These are phyloP conservation scores for Marsdenia floribunda DNA, from an alignment of 257 asterid genomes.

Conservation along the genomic window DNA sequence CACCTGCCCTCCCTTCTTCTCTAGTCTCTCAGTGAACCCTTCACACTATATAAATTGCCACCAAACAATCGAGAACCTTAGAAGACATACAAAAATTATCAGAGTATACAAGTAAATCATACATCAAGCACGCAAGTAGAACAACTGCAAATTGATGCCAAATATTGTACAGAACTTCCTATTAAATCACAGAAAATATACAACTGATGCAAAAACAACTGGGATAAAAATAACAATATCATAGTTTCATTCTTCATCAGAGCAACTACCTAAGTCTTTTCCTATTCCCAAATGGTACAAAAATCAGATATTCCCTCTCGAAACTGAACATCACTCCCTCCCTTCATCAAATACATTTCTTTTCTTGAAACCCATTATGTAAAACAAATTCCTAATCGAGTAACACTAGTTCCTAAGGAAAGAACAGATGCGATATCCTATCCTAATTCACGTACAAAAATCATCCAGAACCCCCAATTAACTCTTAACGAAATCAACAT, in stretches of 20 bases:
- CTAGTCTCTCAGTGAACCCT: background rate
- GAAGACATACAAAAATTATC: background rate
- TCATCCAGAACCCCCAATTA: background rate
- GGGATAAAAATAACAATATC: background rate
- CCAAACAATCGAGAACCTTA: background rate
- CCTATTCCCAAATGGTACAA: background rate
- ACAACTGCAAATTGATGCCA: background rate
- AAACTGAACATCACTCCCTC: background rate
- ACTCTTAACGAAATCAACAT: background rate
- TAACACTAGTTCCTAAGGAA: background rate
- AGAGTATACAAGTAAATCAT: background rate
- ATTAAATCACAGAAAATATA: background rate
- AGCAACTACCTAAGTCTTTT: background rate
- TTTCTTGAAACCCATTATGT: background rate
- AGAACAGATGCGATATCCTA: background rate
- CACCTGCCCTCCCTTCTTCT: constrained; percentile 29
- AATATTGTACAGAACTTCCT: background rate
- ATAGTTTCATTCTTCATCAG: background rate
- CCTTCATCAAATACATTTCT: background rate
- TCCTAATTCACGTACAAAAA: background rate
- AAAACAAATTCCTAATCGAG: background rate
- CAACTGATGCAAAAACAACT: background rate
- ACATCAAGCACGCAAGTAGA: background rate
- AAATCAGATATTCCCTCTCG: background rate
- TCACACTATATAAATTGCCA: constrained; percentile 7